phyloP scores from a whole-genome alignment of 176 grass and related monocot species.

The Cenchrus fungigraminus region DNA sequence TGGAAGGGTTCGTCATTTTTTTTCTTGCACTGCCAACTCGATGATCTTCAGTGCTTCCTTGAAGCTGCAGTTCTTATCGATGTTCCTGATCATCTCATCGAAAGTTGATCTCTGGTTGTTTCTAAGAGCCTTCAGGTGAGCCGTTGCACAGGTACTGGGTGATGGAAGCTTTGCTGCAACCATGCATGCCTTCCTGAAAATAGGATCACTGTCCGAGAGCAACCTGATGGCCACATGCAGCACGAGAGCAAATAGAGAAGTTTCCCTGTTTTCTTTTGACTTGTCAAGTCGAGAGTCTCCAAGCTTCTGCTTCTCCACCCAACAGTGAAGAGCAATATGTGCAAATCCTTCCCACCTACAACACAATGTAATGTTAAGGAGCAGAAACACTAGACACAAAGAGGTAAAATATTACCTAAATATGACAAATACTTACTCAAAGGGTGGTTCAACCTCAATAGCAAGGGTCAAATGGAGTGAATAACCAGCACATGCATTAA shows the following conservation, averaged over 20 bases:
- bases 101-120: conserved; percentile 59
- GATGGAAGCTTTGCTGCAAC: conserved; percentile 52
- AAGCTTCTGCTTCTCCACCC: conserved; percentile 57
- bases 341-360: conserved; percentile 91
- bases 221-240: conserved; percentile 78
- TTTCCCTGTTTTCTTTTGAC: neutral
- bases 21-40: conserved; percentile 33
- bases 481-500: conserved; percentile 18
- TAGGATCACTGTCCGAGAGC: conserved; percentile 42
- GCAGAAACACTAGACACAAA: neutral
- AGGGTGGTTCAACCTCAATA: conserved; percentile 86
- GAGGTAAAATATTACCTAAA: neutral
- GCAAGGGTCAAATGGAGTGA: conserved; percentile 92
- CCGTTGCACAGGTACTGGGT: neutral
- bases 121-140: conserved; percentile 9
- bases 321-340: conserved; percentile 79
- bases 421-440: conserved; percentile 70
- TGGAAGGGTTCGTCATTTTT: conserved; percentile 56
- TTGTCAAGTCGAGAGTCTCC: neutral
- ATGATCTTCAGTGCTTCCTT: conserved; percentile 45
- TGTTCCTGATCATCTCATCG: conserved; percentile 49
- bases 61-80: conserved; percentile 35
- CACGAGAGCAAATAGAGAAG: conserved; percentile 50
- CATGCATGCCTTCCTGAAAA: conserved; percentile 75
- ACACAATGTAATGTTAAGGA: conserved; percentile 22